These are phyloP conservation scores for Collybia sp. DNA, from an alignment of 768 basidiomycete genomes.

Conservation along the genomic window DNA sequence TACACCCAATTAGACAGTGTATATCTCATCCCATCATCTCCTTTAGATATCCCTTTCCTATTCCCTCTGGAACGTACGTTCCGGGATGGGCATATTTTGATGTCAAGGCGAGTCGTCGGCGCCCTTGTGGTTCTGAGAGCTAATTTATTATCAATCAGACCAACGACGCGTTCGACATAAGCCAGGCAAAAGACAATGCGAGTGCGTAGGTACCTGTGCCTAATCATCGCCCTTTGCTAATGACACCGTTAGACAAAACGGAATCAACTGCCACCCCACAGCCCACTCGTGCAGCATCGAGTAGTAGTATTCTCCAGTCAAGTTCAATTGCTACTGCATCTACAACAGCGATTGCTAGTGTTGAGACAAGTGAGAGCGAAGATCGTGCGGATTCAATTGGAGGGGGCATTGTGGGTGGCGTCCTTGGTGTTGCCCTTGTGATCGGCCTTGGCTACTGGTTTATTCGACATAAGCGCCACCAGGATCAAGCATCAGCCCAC, in stretches of 20 bases:
- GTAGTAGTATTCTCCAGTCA: not conserved
- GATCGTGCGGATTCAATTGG: conserved; percentile 33
- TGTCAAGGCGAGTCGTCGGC: conserved; percentile 30
- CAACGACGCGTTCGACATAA: conserved; percentile 33
- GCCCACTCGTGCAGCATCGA: conserved; percentile 18
- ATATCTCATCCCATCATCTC: not conserved
- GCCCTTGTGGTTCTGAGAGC: not conserved
- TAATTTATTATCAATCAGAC: conserved; percentile 14
- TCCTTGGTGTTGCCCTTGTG: conserved; percentile 31
- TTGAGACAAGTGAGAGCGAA: conserved; percentile 7
- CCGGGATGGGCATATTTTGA: conserved; percentile 64
- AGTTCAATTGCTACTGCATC: conserved; percentile 8
- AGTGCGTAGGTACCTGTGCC: conserved; percentile 18
- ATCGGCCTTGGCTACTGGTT: conserved; percentile 18
- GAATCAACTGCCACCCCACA: conserved; percentile 36
- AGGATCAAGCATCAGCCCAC: not conserved
- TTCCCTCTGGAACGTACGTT: conserved; percentile 45
- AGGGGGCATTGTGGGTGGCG: conserved; percentile 41
- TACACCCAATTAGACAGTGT: not conserved
- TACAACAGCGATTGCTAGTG: conserved; percentile 5
- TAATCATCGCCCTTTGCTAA: not conserved
- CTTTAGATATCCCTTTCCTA: conserved; percentile 37
- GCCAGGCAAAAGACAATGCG: conserved; percentile 28
- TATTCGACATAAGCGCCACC: conserved; percentile 12
- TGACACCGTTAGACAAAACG: conserved; percentile 25